Evolutionary conservation across 2,329 filamentous ascomycete genomes (phyloP), one percentile per base, ranked within the genome.

Genomic region (Penicillium crustosum): DNA sequence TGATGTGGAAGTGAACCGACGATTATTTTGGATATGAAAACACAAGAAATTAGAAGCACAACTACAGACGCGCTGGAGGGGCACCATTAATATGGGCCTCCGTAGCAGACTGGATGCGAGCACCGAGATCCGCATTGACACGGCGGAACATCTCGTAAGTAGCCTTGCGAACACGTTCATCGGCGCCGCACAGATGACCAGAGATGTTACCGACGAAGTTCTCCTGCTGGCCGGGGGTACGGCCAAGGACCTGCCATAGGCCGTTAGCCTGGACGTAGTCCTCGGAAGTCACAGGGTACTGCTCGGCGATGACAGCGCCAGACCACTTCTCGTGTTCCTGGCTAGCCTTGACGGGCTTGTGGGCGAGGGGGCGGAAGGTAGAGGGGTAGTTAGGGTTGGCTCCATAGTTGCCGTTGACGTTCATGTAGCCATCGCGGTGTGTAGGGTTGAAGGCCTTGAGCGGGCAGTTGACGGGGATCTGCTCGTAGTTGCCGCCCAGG

Each of bases 391-490:
- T 80, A 15, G 83, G 81, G 60, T 84, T 81, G 3, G 81, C 77
- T 52, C 84, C 84, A 66, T 86, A 84, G 75, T 91, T 89, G 69
- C 85, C 79, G 57, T 82, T 80, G 66, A 86, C 84, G 1, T 86
- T 83, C 87, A 91, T 91, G 58, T 73, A 70, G 17, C 89, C 89
- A 68, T 91, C 89, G 60, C 89, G 85, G 72, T 91, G 88, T 79
- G 86, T 89, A 62, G 88, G 81, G 80, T 83, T 81, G 75, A 78
- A 78, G 78, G 76, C 68, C 78, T 73, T 77, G 62, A 79, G 58
- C 55, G 84, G 81, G 52, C 78, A 78, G 74, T 87, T 88, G 65
- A 85, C 82, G 23, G 85, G 85, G 53, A 88, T 82, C 68, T 87
- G 83, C 63, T 86, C 82, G 73, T 86, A 87, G 75, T 88, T 88